A percentile compares a stretch with the other conserved stretches of the same genome.
Evolutionary conservation across 257 asterid species (phyloP).

Genomic region (Paraleonurus japonicus): DNA sequence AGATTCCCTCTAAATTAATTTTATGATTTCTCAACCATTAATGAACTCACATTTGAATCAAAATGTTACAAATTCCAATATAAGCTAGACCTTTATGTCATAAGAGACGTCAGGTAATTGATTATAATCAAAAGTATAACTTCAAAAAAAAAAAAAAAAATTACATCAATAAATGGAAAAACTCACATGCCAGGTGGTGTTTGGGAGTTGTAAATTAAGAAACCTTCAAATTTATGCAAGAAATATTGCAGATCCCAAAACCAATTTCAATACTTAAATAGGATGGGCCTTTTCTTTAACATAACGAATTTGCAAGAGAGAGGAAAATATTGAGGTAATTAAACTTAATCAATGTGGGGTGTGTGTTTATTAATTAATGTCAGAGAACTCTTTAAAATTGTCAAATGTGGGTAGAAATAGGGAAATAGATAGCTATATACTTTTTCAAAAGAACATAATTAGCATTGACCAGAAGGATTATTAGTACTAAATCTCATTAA

Average conservation of each 20-base stretch:
- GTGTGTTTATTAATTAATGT: neutral
- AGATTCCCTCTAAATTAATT: slow-evolving; percentile 3
- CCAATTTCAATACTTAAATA: neutral
- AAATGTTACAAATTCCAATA: neutral
- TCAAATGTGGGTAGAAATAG: neutral
- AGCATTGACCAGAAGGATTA: neutral
- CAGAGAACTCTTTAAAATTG: neutral
- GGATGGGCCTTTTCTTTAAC: slow-evolving; percentile 30
- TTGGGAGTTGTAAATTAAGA: neutral
- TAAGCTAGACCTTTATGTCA: too few relatives aligned
- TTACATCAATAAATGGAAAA: slow-evolving; percentile 12
- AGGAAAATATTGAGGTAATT: neutral
- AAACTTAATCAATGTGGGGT: neutral
- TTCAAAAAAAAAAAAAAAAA: too few relatives aligned
- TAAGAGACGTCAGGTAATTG: too few relatives aligned
- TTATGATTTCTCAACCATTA: neutral
- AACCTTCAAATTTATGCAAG: neutral
- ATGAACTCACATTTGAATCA: neutral
- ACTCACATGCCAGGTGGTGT: slow-evolving; percentile 27
- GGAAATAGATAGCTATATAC: neutral
- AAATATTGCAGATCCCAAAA: slow-evolving; percentile 50
- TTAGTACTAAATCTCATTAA: neutral
- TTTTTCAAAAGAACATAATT: neutral
- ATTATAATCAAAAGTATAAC: too few relatives aligned
- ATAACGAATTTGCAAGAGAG: slow-evolving; percentile 24